Evolutionary conservation across 805 yeast genomes (phyloP).

Genomic region (Metschnikowia koreensis): DNA sequence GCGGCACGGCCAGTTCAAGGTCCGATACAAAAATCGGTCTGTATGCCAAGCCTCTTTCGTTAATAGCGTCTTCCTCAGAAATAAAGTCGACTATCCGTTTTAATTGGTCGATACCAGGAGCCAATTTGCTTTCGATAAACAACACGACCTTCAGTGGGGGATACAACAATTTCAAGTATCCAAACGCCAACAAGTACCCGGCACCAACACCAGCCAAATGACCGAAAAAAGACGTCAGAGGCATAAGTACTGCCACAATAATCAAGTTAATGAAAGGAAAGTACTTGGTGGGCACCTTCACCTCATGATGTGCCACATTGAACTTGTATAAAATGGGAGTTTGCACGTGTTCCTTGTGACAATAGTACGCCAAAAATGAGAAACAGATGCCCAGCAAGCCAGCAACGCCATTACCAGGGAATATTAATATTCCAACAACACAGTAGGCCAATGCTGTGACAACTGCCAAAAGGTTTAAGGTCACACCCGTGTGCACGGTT

Average conservation of each 20-base stretch:
- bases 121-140: slow-evolving; percentile 59
- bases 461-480: slow-evolving; percentile 69
- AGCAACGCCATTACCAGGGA: slow-evolving; percentile 51
- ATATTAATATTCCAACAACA: slow-evolving; percentile 47
- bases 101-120: slow-evolving; percentile 48
- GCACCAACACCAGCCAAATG: slow-evolving; percentile 65
- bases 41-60: slow-evolving; percentile 37
- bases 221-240: slow-evolving; percentile 70
- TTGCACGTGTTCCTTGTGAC: slow-evolving; percentile 43
- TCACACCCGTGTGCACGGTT: slow-evolving; percentile 80
- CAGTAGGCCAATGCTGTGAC: slow-evolving; percentile 65
- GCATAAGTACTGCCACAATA: slow-evolving; percentile 50
- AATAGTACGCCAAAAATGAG: slow-evolving; percentile 59
- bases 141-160: slow-evolving; percentile 68
- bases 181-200: slow-evolving; percentile 64
- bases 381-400: slow-evolving; percentile 79
- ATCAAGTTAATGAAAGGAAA: slow-evolving; percentile 55
- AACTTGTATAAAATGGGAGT: slow-evolving; percentile 40
- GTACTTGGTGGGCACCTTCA: slow-evolving; percentile 55
- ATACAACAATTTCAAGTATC: slow-evolving; percentile 53
- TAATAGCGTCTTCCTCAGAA: slow-evolving; percentile 58
- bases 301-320: slow-evolving; percentile 32
- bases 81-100: slow-evolving; percentile 55
- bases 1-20: slow-evolving; percentile 18
- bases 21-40: slow-evolving; percentile 27